Percentiles rank a stretch among this genome's conserved stretches.
Evolutionary conservation across 176 grass and related monocot species (phyloP).

Genomic region (Panicum miliaceum): DNA sequence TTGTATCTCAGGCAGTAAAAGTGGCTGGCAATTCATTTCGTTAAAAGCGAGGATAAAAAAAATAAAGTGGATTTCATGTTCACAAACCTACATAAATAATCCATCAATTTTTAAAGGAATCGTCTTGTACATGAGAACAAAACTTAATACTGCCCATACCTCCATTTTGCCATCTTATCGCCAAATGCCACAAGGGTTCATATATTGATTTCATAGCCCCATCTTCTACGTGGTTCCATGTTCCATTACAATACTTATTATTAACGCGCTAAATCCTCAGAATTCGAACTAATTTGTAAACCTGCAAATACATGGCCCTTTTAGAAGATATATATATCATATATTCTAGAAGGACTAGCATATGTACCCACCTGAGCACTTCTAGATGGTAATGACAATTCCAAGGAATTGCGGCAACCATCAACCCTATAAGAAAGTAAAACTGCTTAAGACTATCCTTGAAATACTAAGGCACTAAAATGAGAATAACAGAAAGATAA

Average conservation of each 20-base stretch:
- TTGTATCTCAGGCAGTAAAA: conserved; percentile 3
- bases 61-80: conserved; percentile 23
- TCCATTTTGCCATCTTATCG: neutral
- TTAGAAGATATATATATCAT: conserved; percentile 15
- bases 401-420: conserved; percentile 78
- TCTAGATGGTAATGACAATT: conserved; percentile 81
- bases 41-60: neutral
- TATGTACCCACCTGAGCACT: conserved; percentile 82
- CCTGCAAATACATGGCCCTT: conserved; percentile 53
- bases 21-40: neutral
- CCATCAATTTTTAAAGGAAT: neutral
- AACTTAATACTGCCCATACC: conserved; percentile 17
- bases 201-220: neutral
- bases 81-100: neutral
- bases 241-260: conserved; percentile 14
- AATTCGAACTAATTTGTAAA: conserved; percentile 87
- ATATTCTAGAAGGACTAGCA: conserved; percentile 28
- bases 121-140: neutral
- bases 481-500: neutral
- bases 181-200: neutral
- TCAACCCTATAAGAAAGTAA: conserved; percentile 58
- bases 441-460: conserved; percentile 13
- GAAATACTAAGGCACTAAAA: conserved; percentile 6
- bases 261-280: conserved; percentile 62
- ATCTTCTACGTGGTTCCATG: neutral